Evolutionary conservation across 2,329 filamentous ascomycete genomes (phyloP), one percentile per base, ranked within the genome.

Genomic region (Rutstroemia sp.): DNA sequence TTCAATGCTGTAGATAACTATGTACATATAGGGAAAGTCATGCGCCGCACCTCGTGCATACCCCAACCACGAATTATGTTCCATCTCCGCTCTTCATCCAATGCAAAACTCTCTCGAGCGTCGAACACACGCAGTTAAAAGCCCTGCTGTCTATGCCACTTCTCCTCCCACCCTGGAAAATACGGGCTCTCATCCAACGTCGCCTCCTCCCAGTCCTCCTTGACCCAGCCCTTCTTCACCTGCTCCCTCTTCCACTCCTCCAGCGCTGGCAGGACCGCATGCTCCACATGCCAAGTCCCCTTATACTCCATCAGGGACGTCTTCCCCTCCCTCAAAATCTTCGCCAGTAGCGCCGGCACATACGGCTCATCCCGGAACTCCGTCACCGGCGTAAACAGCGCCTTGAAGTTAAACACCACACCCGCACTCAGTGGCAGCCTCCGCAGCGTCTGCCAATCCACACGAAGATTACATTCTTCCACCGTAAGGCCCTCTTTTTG

Each of bases 381-480:
- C 0, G 76, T 68, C 0, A 95, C 69, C 0, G 87, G 87, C 0
- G 89, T 94, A 71, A 95, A 95, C 0, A 94, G 71, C 0, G 87
- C 89, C 67, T 92, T 95, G 79, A 92, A 95, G 70, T 94, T 95
- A 75, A 95, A 95, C 0, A 90, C 80, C 1, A 95, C 75, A 0
- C 80, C 86, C 0, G 81, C 88, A 0, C 86, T 90, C 0, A 95
- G 74, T 0, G 90, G 89, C 0, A 95, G 73, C 2, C 90, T 81
- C 1, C 90, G 82, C 4, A 95, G 73, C 0, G 90, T 95, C 71
- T 95, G 91, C 88, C 89, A 95, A 69, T 95, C 90, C 1, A 94
- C 89, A 4, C 90, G 81, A 1, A 95, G 74, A 59, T 86, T 74
- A 60, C 88, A 75, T 36, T 88, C 79, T 0, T 80, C 76, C 2